These are phyloP conservation scores for Zarea fungicola DNA, from an alignment of 2,329 filamentous ascomycete genomes.

Conservation along the genomic window DNA sequence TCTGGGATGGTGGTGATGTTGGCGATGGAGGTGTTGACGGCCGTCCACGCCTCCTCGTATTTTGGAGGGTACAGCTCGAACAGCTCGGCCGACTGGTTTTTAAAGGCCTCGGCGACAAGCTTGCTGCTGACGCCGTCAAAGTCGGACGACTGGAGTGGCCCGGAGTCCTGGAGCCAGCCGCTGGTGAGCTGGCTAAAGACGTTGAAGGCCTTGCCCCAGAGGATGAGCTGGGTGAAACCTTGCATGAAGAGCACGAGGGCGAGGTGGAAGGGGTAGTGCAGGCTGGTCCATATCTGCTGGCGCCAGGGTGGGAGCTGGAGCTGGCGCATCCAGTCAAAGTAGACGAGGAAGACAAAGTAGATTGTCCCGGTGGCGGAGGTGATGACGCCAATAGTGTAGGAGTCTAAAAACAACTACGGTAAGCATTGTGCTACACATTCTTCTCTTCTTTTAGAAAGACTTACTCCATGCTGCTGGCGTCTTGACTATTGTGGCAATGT, in stretches of 20 bases:
- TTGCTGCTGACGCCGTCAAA: slow-evolving; percentile 12
- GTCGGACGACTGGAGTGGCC: slow-evolving; percentile 12
- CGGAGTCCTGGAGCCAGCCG: slow-evolving; percentile 3
- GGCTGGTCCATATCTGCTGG: slow-evolving; percentile 52
- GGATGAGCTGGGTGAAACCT: slow-evolving; percentile 53
- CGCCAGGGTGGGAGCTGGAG: slow-evolving; percentile 51
- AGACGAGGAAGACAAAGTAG: slow-evolving; percentile 42
- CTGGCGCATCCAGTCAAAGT: slow-evolving; percentile 61
- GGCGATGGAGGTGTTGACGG: slow-evolving; percentile 20
- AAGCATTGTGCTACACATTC: not conserved
- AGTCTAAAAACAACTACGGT: slow-evolving; percentile 20
- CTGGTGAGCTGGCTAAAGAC: slow-evolving; percentile 19
- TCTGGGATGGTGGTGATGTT: slow-evolving; percentile 26
- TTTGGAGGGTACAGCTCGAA: slow-evolving; percentile 25
- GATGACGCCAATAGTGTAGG: slow-evolving; percentile 35
- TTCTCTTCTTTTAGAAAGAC: not conserved
- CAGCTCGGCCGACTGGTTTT: slow-evolving; percentile 17
- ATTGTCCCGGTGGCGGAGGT: slow-evolving; percentile 35
- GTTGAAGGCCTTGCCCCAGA: slow-evolving; percentile 37
- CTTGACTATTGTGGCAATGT: slow-evolving; percentile 46
- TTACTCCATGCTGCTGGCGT: slow-evolving; percentile 36
- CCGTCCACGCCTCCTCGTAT: slow-evolving; percentile 16
- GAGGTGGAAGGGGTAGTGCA: slow-evolving; percentile 61
- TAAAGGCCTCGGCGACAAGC: slow-evolving; percentile 16
- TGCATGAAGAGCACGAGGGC: slow-evolving; percentile 59